Base-by-base conservation (phyloP, 768 basidiomycete species). In the Tremella mesenterica region DNA sequence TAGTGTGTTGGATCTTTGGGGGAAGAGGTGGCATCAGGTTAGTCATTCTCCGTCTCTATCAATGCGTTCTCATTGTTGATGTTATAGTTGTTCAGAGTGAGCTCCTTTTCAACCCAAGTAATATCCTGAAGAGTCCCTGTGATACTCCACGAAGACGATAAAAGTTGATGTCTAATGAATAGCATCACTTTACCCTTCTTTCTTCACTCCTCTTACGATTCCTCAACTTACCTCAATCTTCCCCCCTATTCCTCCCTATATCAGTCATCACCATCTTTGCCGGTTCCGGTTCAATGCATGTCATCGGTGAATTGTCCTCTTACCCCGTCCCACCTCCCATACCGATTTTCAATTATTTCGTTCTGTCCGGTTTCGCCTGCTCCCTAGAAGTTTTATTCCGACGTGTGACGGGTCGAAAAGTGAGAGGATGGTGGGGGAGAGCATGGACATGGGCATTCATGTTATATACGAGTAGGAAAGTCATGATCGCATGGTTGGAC, bases 11-110 rank as follows among this genome's bases (percentile, higher is more conserved):
- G 63, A 71, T 20, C 56, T 73, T 30, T 73, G 72, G 72, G 70
- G 71, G 1, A 66, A 54, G 49, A 45, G 72, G 45, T 73, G 72
- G 72, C 72, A 73, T 56, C 67, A 69, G 59, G 26, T 64, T n/a
- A n/a, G n/a, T n/a, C n/a, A 39, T 60, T 58, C 20, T 54, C 57
- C 4, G 57, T 64, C 27, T 51, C 54, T 57, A 8, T 1, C 21
- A n/a, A 21, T 45, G 4, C 8, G 14, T 16, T 5, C 38, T 8
- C 8, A 16, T 5, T 5, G n/a, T 41, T 16, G 5, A 8, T 41
- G 38, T 5, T n/a, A n/a, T n/a, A n/a, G n/a, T n/a, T n/a, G n/a
- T n/a, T n/a, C n/a, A n/a, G n/a, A n/a, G n/a, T n/a, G n/a, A n/a
- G n/a, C n/a, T n/a, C n/a, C n/a, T n/a, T n/a, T n/a, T n/a, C n/a